Evolutionary conservation across 192 early-diverging fungal species (phyloP).

Genomic region (Coemansia sp.): DNA sequence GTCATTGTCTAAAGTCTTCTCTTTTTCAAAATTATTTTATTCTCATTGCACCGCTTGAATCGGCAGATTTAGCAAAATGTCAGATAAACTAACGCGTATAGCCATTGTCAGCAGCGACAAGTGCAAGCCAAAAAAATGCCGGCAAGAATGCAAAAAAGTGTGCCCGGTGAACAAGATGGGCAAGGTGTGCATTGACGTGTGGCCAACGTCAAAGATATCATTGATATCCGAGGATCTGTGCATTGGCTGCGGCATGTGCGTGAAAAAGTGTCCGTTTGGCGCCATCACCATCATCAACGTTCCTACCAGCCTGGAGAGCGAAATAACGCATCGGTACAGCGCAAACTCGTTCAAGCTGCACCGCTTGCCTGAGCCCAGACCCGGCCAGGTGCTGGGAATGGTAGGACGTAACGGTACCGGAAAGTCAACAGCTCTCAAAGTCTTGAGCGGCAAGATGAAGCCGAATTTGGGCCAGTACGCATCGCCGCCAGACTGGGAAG

Average conservation of each 20-base stretch:
- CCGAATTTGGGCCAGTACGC: conserved; percentile 89
- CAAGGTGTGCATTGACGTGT: conserved; percentile 93
- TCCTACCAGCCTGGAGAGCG: conserved; percentile 90
- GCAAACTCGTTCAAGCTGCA: conserved; percentile 99
- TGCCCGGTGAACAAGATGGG: conserved; percentile 98
- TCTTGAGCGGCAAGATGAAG: conserved; percentile 90
- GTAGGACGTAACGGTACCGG: conserved; percentile 98
- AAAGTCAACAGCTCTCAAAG: conserved; percentile 93
- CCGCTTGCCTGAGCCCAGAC: conserved; percentile 88
- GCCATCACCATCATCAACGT: conserved; percentile 96
- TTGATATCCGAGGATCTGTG: conserved; percentile 94
- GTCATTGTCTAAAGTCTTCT: not conserved
- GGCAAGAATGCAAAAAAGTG: conserved; percentile 95
- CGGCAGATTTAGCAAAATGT: conserved; percentile 69
- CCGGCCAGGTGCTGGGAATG: conserved; percentile 94
- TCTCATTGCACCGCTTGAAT: too few species aligned
- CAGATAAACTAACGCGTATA: conserved; percentile 86
- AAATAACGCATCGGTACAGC: conserved; percentile 94
- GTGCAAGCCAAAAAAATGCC: conserved; percentile 98
- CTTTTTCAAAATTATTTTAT: not conserved
- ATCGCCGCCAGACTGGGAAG: conserved; percentile 91
- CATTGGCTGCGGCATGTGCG: conserved; percentile 98
- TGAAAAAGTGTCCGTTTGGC: conserved; percentile 96
- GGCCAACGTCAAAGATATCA: conserved; percentile 80
- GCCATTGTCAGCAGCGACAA: conserved; percentile 93